phyloP scores from a whole-genome alignment of 1,284 basidiomycete species.

The Malassezia obtusa region DNA sequence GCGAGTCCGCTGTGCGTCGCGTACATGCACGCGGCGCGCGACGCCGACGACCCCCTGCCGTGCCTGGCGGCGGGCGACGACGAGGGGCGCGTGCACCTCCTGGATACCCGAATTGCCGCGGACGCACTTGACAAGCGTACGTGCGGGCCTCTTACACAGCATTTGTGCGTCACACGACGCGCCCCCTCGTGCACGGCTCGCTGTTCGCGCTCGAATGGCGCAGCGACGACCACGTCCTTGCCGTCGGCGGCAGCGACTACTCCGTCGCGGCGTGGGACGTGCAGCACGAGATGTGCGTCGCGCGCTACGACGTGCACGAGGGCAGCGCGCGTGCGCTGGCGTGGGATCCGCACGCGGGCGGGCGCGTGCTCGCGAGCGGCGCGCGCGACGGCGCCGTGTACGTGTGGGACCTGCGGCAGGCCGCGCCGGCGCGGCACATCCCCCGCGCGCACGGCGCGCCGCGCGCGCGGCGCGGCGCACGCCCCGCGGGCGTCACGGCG shows the following conservation, averaged over 20 bases:
- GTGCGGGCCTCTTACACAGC: neutral
- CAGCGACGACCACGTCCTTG: conserved; percentile 32
- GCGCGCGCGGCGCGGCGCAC: neutral
- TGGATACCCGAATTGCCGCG: conserved; percentile 25
- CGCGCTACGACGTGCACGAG: conserved; percentile 21
- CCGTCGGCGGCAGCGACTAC: conserved; percentile 38
- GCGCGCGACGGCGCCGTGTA: conserved; percentile 40
- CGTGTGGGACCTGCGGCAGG: conserved; percentile 32
- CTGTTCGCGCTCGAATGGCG: conserved; percentile 41
- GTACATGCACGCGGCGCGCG: conserved; percentile 29
- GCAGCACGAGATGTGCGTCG: conserved; percentile 22
- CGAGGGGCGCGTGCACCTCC: conserved; percentile 36
- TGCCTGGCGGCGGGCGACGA: conserved; percentile 45
- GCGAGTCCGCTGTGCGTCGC: conserved; percentile 27
- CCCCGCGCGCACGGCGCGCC: conserved; percentile 27
- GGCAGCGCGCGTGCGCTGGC: conserved; percentile 37
- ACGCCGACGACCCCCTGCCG: conserved; percentile 24
- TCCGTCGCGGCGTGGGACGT: conserved; percentile 38
- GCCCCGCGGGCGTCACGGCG: conserved; percentile 29
- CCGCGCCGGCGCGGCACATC: conserved; percentile 28
- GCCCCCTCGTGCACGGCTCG: conserved; percentile 16
- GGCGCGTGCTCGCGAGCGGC: conserved; percentile 31
- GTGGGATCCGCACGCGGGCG: conserved; percentile 32
- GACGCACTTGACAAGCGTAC: conserved; percentile 16
- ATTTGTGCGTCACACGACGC: conserved; percentile 18